Percentiles rank a stretch among this genome's conserved stretches.
Evolutionary conservation across 805 yeast species (phyloP).

Genomic region (Komagataella pseudopastoris): DNA sequence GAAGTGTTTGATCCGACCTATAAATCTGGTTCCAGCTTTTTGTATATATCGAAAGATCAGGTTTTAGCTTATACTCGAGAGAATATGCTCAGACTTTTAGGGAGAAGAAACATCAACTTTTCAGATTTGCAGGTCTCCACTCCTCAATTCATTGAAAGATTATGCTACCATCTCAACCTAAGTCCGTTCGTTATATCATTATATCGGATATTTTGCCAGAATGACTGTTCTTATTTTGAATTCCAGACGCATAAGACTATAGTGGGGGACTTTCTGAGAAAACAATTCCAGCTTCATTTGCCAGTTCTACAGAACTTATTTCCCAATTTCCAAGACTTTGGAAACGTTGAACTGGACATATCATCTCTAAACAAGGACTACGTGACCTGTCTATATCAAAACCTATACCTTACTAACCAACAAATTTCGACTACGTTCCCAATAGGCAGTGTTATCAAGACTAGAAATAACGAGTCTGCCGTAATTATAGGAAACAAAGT

Average conservation of each 20-base stretch:
- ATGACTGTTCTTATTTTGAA: background rate
- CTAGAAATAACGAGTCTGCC: background rate
- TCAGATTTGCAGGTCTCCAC: background rate
- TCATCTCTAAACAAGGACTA: background rate
- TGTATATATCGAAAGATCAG: background rate
- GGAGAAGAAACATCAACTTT: background rate
- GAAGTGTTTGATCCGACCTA: background rate
- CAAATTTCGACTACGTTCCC: background rate
- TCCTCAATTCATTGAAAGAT: background rate
- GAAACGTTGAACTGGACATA: background rate
- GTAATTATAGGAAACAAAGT: background rate
- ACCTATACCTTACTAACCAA: background rate
- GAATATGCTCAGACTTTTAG: background rate
- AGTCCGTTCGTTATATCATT: background rate
- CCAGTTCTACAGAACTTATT: background rate
- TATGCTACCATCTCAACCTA: background rate
- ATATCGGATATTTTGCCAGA: background rate
- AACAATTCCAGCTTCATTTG: background rate
- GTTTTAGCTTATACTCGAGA: background rate
- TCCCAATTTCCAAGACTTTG: background rate
- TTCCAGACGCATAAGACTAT: background rate
- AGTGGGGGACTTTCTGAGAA: background rate
- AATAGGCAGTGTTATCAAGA: constrained; percentile 1
- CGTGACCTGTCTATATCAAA: background rate
- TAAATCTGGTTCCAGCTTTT: background rate